Conservation (phyloP, 208 protist species). For the Wallacemonas sp. region DNA sequence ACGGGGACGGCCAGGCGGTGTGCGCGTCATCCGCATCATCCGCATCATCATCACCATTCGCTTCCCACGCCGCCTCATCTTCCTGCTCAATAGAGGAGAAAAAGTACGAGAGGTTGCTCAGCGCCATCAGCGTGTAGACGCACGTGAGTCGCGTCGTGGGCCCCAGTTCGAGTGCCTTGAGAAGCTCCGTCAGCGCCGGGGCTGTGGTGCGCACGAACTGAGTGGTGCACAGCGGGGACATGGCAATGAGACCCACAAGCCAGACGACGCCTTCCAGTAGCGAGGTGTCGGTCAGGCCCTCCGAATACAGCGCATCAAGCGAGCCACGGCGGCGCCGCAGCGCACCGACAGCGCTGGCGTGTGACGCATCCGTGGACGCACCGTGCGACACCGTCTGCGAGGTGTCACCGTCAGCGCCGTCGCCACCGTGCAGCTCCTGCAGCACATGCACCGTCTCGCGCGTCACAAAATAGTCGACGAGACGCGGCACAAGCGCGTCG, state of each 20-base stretch:
- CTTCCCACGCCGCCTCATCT: neutral
- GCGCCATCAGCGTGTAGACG: conserved; percentile 77
- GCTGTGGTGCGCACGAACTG: conserved; percentile 44
- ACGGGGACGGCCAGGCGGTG: conserved; percentile 8
- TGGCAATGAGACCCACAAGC: conserved; percentile 66
- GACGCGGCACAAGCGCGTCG: conserved; percentile 7
- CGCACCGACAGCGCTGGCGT: neutral
- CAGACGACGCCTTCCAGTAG: conserved; percentile 66
- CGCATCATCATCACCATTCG: conserved; percentile 1
- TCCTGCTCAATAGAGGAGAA: conserved; percentile 52
- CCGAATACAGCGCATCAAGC: neutral
- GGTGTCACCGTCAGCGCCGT: too few species aligned
- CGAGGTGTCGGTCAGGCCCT: conserved; percentile 19
- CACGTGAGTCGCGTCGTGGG: conserved; percentile 39
- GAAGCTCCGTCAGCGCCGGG: conserved; percentile 38
- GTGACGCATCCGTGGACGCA: too few species aligned
- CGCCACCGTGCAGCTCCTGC: conserved; percentile 24
- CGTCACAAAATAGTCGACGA: neutral
- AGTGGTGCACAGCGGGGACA: conserved; percentile 49
- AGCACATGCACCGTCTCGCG: conserved; percentile 1
- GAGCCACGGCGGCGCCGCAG: neutral
- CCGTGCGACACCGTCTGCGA: too few species aligned
- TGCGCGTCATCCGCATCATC: neutral
- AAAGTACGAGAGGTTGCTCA: conserved; percentile 84
- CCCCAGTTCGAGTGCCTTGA: conserved; percentile 42